Conservation (phyloP, 2,329 filamentous ascomycete species). For the Ophiocordyceps unilateralis region DNA sequence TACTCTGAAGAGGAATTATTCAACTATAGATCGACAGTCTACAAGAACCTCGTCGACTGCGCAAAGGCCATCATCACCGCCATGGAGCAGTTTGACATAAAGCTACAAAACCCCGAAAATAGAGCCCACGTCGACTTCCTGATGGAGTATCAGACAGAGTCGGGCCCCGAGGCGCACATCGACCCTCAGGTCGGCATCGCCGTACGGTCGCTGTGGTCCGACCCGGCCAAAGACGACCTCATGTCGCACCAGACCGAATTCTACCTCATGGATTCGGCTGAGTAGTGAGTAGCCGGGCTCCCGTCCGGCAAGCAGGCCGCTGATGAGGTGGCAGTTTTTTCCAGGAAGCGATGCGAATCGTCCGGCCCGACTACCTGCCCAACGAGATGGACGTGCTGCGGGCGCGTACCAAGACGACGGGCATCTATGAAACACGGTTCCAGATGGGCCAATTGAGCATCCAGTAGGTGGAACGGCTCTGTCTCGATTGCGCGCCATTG, state of each 20-base stretch:
- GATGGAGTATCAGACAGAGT: conserved; percentile 74
- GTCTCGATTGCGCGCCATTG: not conserved
- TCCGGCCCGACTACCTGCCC: conserved; percentile 70
- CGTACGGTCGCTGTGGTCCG: conserved; percentile 76
- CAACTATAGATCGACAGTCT: conserved; percentile 89
- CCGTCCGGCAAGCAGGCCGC: not conserved
- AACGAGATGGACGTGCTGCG: conserved; percentile 89
- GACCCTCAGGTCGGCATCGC: conserved; percentile 68
- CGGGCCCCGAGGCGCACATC: conserved; percentile 73
- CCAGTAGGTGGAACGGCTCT: conserved; percentile 47
- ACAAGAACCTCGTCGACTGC: conserved; percentile 96
- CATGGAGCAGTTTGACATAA: conserved; percentile 81
- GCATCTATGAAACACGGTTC: conserved; percentile 97
- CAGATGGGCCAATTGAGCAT: conserved; percentile 98
- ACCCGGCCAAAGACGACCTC: conserved; percentile 63
- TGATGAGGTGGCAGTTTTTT: conserved; percentile 55
- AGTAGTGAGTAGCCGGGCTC: conserved; percentile 62
- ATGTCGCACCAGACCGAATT: conserved; percentile 96
- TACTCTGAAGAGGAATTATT: conserved; percentile 89
- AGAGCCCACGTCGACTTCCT: conserved; percentile 63
- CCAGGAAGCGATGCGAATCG: conserved; percentile 76
- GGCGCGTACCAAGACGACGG: conserved; percentile 93
- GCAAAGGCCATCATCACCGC: conserved; percentile 82
- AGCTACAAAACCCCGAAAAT: conserved; percentile 55
- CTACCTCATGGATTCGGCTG: conserved; percentile 97